A percentile compares a stretch with the other conserved stretches of the same genome.
These are phyloP conservation scores for Kodamaea anthophila DNA, from an alignment of 1,139 yeast genomes.

Conservation along the genomic window DNA sequence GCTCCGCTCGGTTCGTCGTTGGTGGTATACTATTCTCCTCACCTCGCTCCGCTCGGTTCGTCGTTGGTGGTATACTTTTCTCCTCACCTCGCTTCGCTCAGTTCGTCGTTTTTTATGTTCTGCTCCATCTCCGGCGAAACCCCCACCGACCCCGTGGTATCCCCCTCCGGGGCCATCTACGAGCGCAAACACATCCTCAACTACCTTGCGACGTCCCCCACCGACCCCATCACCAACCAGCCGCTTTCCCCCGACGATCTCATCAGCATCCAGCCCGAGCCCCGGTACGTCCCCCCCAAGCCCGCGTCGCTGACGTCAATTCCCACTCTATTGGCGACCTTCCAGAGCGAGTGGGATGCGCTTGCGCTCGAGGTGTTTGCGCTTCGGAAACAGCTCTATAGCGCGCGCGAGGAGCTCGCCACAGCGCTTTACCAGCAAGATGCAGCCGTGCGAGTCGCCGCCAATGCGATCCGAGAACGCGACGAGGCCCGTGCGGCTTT, in stretches of 20 bases:
- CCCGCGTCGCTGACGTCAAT: slow-evolving; percentile 59
- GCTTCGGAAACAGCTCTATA: slow-evolving; percentile 63
- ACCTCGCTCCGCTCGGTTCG: no score
- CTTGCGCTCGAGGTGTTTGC: slow-evolving; percentile 75
- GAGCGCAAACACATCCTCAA: slow-evolving; percentile 57
- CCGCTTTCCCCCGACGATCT: slow-evolving; percentile 56
- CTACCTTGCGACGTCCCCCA: slow-evolving; percentile 58
- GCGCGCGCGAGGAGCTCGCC: slow-evolving; percentile 67
- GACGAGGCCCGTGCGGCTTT: slow-evolving; percentile 65
- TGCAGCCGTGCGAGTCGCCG: slow-evolving; percentile 85
- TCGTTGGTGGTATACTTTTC: no score
- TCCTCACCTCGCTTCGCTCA: no score
- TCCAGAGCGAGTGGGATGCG: slow-evolving; percentile 91
- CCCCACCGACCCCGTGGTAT: slow-evolving; percentile 64
- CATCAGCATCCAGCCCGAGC: slow-evolving; percentile 34
- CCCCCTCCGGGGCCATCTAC: slow-evolving; percentile 70
- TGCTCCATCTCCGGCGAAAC: slow-evolving; percentile 58
- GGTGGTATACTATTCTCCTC: no score
- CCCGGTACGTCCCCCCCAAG: slow-evolving; percentile 34
- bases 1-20: no score
- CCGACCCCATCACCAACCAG: slow-evolving; percentile 72
- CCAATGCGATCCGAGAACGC: slow-evolving; percentile 63
- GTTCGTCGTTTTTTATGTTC: no score
- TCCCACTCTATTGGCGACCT: slow-evolving; percentile 66
- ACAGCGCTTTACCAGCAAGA: slow-evolving; percentile 78